These are phyloP conservation scores for Ilyonectria robusta DNA, from an alignment of 2,329 filamentous ascomycete species.

Conservation along the genomic window DNA sequence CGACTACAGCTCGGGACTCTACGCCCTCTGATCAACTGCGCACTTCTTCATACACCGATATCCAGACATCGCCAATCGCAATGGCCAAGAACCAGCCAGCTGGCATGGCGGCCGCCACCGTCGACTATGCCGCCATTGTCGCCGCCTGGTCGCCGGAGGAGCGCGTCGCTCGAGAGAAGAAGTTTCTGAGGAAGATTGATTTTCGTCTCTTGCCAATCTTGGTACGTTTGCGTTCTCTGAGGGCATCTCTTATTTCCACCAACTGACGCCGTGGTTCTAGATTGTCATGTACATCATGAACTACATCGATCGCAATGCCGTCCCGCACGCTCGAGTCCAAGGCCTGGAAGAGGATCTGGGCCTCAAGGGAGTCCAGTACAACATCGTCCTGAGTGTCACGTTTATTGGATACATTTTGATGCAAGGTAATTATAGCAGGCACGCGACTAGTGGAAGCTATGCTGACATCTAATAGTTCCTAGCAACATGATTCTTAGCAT, in stretches of 20 bases:
- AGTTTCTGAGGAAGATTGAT: conserved; percentile 32
- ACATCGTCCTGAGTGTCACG: conserved; percentile 51
- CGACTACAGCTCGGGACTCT: background rate
- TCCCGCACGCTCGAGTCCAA: conserved; percentile 57
- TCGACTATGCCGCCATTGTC: conserved; percentile 41
- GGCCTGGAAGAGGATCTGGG: conserved; percentile 60
- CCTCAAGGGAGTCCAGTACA: conserved; percentile 57
- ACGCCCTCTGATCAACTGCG: background rate
- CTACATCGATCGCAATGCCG: conserved; percentile 62
- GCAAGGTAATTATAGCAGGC: conserved; percentile 41
- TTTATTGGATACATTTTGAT: conserved; percentile 55
- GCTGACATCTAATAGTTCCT: conserved; percentile 53
- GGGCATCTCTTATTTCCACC: background rate
- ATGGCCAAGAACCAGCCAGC: conserved; percentile 23
- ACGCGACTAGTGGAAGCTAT: background rate
- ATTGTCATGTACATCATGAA: conserved; percentile 69
- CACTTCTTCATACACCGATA: background rate
- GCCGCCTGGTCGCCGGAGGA: conserved; percentile 33
- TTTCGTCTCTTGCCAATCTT: conserved; percentile 31
- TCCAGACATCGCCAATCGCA: background rate
- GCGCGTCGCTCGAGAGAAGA: conserved; percentile 26
- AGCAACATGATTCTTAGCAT: conserved; percentile 62
- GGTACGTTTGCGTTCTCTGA: background rate
- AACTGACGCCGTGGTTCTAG: background rate
- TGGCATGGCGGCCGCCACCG: conserved; percentile 1